Base-by-base conservation (phyloP, 305 asterid species). In the Petunia hybrid region DNA sequence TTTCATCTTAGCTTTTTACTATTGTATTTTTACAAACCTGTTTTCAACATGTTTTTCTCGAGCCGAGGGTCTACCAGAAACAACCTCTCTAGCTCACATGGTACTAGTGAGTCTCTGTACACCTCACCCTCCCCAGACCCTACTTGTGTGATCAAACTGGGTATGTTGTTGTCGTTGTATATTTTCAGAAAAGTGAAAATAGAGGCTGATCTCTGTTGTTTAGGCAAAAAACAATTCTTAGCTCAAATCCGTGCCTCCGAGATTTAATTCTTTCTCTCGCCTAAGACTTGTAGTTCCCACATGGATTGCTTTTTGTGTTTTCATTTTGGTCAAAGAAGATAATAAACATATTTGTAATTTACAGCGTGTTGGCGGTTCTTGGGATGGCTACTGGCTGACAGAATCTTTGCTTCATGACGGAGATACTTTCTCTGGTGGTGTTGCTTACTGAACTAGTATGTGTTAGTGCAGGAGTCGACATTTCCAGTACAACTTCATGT, bases 331-430 rank as follows among this genome's bases (percentile, higher is more conserved):
- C 46, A 51, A 38, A 12, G 8, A 38, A 10, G 13, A 62, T 42
- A 38, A 67, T 77, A 63, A 64, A 75, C 70, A 10, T 12, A 53
- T 76, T 76, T 48, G n/a, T 14, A 48, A 43, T 40, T 83, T 81
- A 81, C 91, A 94, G 97, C 89, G 95, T 66, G 95, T 95, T 59
- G 99, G 99, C 3, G 98, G 99, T 77, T 91, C 93, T 6, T 95
- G 99, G 99, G 99, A 95, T 83, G 99, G 99, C 13, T 95, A 93
- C 84, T 95, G 99, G 99, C 92, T 95, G 82, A 95, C 97, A 1
- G 98, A 95, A 82, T 93, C 98, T 7, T 68, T 95, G 57, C 98
- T 95, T 78, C 97, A 91, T 1, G 97, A 95, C 14, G 99, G 97
- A 75, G 97, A 93, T 85, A 88, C 86, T 85, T 95, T 95, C 82